phyloP scores from a whole-genome alignment of 163 green algal genomes.

The Scenedesmus sp. region DNA sequence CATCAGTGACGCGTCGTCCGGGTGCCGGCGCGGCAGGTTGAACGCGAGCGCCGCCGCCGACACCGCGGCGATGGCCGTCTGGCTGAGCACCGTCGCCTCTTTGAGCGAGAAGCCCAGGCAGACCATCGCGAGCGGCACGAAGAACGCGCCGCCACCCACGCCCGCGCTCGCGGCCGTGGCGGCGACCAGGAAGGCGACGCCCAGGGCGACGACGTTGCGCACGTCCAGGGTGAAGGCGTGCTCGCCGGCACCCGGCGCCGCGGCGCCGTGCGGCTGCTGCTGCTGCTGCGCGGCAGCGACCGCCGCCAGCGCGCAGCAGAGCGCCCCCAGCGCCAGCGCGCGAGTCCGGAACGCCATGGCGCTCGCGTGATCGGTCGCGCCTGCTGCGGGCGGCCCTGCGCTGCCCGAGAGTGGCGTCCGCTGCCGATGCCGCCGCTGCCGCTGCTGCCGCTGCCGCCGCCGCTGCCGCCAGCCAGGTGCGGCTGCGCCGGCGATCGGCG shows the following conservation, averaged over 20 bases:
- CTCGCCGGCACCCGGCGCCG: background rate
- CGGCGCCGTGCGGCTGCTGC: background rate
- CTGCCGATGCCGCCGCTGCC: too few species aligned
- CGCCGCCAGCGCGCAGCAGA: background rate
- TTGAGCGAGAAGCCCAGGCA: constrained; percentile 54
- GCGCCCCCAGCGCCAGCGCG: too few species aligned
- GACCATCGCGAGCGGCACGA: constrained; percentile 65
- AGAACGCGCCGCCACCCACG: constrained; percentile 71
- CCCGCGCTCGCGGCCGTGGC: constrained; percentile 66
- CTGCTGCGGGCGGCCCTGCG: too few species aligned
- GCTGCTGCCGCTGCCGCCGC: too few species aligned
- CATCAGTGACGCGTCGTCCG: constrained; percentile 36
- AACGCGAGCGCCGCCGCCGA: constrained; percentile 48
- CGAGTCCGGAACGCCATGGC: too few species aligned
- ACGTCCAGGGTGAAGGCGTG: constrained; percentile 7
- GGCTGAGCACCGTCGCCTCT: constrained; percentile 56
- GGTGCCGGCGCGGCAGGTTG: constrained; percentile 53
- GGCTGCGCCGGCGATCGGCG: too few species aligned
- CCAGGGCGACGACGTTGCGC: constrained; percentile 17
- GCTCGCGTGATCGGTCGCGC: too few species aligned
- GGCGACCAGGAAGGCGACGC: constrained; percentile 31
- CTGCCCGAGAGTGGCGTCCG: too few species aligned
- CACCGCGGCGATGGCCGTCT: constrained; percentile 56
- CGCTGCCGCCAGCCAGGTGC: too few species aligned
- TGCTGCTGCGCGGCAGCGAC: constrained; percentile 11